phyloP scores from a whole-genome alignment of 768 basidiomycete genomes.

The Rhodotorula diobovata region DNA sequence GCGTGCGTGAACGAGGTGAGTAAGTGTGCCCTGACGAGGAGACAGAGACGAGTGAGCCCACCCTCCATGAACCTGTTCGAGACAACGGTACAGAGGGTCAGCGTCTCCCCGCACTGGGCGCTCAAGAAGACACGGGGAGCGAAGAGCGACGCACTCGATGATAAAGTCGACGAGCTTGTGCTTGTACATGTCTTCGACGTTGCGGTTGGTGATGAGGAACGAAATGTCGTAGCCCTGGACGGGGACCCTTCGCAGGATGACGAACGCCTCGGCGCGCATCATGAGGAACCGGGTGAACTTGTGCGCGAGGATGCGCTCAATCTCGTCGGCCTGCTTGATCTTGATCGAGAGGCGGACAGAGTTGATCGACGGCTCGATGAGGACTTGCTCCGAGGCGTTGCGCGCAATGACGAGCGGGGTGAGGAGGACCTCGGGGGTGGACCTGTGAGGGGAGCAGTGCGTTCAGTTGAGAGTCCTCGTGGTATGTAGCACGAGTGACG shows the following conservation, averaged over 20 bases:
- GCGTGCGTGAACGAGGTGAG: not conserved
- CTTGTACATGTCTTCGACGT: slow-evolving; percentile 97
- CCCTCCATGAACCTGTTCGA: slow-evolving; percentile 36
- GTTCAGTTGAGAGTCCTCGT: not conserved
- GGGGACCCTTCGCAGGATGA: slow-evolving; percentile 91
- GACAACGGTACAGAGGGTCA: slow-evolving; percentile 12
- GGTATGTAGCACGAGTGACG: not conserved
- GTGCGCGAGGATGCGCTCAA: slow-evolving; percentile 92
- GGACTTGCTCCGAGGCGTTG: slow-evolving; percentile 92
- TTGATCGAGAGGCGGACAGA: slow-evolving; percentile 94
- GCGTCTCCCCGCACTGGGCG: not conserved
- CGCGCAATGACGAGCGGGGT: slow-evolving; percentile 91
- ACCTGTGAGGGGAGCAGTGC: slow-evolving; percentile 52
- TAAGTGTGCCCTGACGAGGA: not conserved
- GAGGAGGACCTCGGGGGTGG: slow-evolving; percentile 87
- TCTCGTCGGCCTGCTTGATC: slow-evolving; percentile 99
- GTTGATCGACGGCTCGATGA: slow-evolving; percentile 96
- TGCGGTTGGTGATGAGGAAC: slow-evolving; percentile 93
- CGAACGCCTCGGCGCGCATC: slow-evolving; percentile 95
- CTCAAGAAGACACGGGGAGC: not conserved
- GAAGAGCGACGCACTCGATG: slow-evolving; percentile 66
- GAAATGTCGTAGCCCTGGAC: slow-evolving; percentile 98
- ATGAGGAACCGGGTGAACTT: slow-evolving; percentile 99
- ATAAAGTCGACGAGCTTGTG: slow-evolving; percentile 99
- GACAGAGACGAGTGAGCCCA: slow-evolving; percentile 11